Conservation (phyloP, 148 eudicot species). For the Cornus suecica region DNA sequence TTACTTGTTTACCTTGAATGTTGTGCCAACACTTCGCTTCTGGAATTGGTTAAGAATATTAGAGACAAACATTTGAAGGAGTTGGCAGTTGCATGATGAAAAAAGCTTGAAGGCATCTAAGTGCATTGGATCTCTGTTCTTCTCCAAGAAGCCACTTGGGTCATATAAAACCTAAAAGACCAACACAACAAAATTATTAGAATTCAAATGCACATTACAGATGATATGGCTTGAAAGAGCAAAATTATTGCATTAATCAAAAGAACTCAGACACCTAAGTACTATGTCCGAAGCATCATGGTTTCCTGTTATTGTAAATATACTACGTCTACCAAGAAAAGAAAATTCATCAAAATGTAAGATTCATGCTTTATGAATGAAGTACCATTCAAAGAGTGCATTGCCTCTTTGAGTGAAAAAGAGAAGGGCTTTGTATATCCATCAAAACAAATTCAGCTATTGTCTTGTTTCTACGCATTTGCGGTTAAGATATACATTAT, state of each 20-base stretch:
- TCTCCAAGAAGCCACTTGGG: constrained; percentile 73
- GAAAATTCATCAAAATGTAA: neutral
- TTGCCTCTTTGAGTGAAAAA: too few relatives aligned
- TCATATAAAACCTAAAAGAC: constrained; percentile 61
- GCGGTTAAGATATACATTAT: neutral
- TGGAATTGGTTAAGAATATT: constrained; percentile 36
- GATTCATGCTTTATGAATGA: too few relatives aligned
- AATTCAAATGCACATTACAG: neutral
- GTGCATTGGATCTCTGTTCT: constrained; percentile 81
- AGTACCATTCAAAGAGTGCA: too few relatives aligned
- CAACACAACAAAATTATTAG: too few relatives aligned
- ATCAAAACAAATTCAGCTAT: too few relatives aligned
- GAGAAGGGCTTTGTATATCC: too few relatives aligned
- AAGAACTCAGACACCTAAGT: neutral
- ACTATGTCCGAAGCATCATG: neutral
- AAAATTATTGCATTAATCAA: too few relatives aligned
- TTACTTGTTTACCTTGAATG: constrained; percentile 86
- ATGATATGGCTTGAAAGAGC: neutral
- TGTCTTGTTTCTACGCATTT: neutral
- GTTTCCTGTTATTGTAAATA: neutral
- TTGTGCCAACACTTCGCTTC: constrained; percentile 77
- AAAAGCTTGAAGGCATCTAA: constrained; percentile 61
- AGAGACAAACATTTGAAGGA: constrained; percentile 60
- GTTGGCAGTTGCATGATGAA: constrained; percentile 43
- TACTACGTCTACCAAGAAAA: neutral